Evolutionary conservation across 768 basidiomycete species (phyloP).

Genomic region (Phylloporus sp.): DNA sequence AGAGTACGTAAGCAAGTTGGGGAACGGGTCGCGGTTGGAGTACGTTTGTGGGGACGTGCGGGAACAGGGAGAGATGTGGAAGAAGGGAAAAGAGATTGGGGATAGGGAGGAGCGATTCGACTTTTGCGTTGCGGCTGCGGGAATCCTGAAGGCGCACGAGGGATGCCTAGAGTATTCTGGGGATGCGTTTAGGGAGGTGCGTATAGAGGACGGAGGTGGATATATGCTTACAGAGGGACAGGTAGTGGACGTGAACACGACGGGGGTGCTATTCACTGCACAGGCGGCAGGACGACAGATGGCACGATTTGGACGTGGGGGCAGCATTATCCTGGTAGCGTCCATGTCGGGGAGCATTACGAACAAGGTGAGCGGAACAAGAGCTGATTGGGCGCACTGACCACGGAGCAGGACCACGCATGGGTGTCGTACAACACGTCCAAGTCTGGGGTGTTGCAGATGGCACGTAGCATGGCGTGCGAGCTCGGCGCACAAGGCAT

Average conservation of each 20-base stretch:
- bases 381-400: too few relatives aligned
- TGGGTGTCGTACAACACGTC: conserved; percentile 76
- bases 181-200: background rate
- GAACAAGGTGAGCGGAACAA: background rate
- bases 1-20: background rate
- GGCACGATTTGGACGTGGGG: background rate
- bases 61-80: too few relatives aligned
- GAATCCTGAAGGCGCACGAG: too few relatives aligned
- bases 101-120: too few relatives aligned
- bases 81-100: too few relatives aligned
- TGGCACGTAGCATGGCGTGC: conserved; percentile 79
- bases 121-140: too few relatives aligned
- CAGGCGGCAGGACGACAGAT: background rate
- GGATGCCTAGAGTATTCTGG: background rate
- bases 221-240: background rate
- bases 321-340: background rate
- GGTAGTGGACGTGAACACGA: background rate
- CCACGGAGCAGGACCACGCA: conserved; percentile 66
- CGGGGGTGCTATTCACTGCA: background rate
- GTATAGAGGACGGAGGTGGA: background rate
- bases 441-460: conserved; percentile 75
- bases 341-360: too few relatives aligned
- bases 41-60: too few relatives aligned
- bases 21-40: too few relatives aligned
- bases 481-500: conserved; percentile 64